Evolutionary conservation across 2,329 filamentous ascomycete genomes (phyloP), one percentile per base, ranked within the genome.

Genomic region (Stagonosporopsis cucurbitacearum): DNA sequence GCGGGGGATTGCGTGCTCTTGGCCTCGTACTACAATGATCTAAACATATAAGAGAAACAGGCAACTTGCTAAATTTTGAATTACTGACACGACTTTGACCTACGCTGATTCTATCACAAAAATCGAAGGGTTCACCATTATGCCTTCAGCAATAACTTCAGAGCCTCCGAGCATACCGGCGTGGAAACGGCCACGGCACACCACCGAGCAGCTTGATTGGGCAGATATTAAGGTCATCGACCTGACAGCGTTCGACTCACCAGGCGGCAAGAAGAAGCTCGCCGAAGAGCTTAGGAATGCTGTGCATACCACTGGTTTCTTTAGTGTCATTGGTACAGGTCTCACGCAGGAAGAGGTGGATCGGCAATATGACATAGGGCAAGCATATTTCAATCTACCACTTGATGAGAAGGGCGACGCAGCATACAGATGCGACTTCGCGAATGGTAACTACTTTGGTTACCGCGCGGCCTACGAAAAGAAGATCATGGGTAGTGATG

Each of bases 261-360:
- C 82, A 0, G 81, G 79, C 2, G 83, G 83, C 3, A 86, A 84
- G 63, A 71, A 84, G 50, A 76, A 75, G 37, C 74, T 86, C 0
- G 82, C 83, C 1, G 76, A 79, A 37, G 81, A 86, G 55, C 74
- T 87, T 0, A 77, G 81, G 23, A 80, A 85, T 47, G 84, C 84
- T 4, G 80, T 71, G 9, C 65, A 67, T 32, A 49, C 64, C 15
- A 67, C 65, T n/a, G 69, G 68, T 9, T 74, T 74, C 55, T 71
- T 73, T 57, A 71, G 68, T 47, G 53, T 73, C 4, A 64, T 57
- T 20, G 69, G 68, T 4, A 70, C 69, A 26, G 69, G 69, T 12
- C 65, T 73, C 41, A 68, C 67, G 3, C 63, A 68, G 43, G 63
- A 67, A 33, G 65, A 72, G 42, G 53, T 73, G 11, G 65, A 71